Percentiles rank a stretch among this genome's conserved stretches.
Evolutionary conservation across 2,329 filamentous ascomycete species (phyloP).

Genomic region (Arachnomyces sp.): DNA sequence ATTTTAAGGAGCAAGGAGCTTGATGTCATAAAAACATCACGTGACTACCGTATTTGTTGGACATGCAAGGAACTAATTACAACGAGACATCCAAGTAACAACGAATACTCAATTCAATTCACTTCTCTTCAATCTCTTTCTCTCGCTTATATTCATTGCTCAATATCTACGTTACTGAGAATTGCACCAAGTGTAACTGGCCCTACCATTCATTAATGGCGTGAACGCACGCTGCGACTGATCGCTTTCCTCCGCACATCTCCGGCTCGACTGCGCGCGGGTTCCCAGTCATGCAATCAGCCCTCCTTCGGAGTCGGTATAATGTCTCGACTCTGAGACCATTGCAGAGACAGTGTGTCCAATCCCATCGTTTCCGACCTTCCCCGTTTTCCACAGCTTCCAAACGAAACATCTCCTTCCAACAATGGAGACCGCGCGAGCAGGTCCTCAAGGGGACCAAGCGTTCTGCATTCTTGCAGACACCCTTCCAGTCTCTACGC

Average conservation of each 20-base stretch:
- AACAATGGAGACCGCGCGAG: slow-evolving; percentile 13
- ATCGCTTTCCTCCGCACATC: slow-evolving; percentile 3
- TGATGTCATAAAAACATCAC: no score
- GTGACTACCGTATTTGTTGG: no score
- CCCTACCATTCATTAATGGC: not conserved
- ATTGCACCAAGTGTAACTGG: not conserved
- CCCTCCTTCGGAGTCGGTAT: slow-evolving; percentile 24
- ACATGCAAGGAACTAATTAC: no score
- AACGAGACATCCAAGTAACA: no score
- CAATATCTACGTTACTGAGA: no score
- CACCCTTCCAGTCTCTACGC: slow-evolving; percentile 7
- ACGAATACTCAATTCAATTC: no score
- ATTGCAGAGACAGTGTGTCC: slow-evolving; percentile 17
- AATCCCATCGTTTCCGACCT: slow-evolving; percentile 14
- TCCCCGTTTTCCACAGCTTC: slow-evolving; percentile 9
- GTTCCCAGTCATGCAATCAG: slow-evolving; percentile 22
- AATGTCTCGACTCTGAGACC: slow-evolving; percentile 20
- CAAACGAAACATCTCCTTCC: slow-evolving; percentile 17
- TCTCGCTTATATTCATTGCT: slow-evolving; percentile 2
- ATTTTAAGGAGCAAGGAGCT: no score
- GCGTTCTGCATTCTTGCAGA: not conserved
- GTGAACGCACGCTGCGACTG: slow-evolving; percentile 9
- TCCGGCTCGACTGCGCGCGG: not conserved
- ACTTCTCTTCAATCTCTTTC: slow-evolving; percentile 7
- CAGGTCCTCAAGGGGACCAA: not conserved